Evolutionary conservation across 371 early-diverging fungal species (phyloP).

Genomic region (Sporodiniella umbellata): DNA sequence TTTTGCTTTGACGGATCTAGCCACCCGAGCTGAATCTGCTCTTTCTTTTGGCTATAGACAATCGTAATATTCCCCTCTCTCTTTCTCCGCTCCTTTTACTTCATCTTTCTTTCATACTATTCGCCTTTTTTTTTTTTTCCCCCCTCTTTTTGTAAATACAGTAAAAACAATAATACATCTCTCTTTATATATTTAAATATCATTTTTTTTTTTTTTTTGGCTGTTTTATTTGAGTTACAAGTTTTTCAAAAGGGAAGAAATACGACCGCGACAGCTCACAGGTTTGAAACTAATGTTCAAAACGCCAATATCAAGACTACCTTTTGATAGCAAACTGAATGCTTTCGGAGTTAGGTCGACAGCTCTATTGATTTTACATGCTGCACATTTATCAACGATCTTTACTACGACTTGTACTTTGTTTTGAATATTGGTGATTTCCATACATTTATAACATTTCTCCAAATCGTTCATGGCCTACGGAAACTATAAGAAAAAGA

Average conservation of each 20-base stretch:
- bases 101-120: too few relatives aligned
- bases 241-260: too few relatives aligned
- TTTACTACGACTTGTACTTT: slow-evolving; percentile 11
- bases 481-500: neutral
- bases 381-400: slow-evolving; percentile 34
- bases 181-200: neutral
- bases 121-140: neutral
- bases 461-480: slow-evolving; percentile 31
- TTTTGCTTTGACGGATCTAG: slow-evolving; percentile 22
- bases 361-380: slow-evolving; percentile 18
- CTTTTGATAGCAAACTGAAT: slow-evolving; percentile 19
- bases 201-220: neutral
- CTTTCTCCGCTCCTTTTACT: too few relatives aligned
- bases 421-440: slow-evolving; percentile 23
- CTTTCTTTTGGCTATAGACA: slow-evolving; percentile 20
- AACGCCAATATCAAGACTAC: slow-evolving; percentile 24
- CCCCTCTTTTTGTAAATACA: neutral
- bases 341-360: slow-evolving; percentile 36
- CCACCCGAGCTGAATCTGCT: slow-evolving; percentile 22
- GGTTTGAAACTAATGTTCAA: slow-evolving; percentile 27
- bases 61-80: neutral
- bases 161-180: too few relatives aligned
- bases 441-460: slow-evolving; percentile 31
- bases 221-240: too few relatives aligned
- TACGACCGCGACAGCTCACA: slow-evolving; percentile 18